Base-by-base conservation (phyloP, 2,329 filamentous ascomycete genomes). In the Trichoderma asperellum region DNA sequence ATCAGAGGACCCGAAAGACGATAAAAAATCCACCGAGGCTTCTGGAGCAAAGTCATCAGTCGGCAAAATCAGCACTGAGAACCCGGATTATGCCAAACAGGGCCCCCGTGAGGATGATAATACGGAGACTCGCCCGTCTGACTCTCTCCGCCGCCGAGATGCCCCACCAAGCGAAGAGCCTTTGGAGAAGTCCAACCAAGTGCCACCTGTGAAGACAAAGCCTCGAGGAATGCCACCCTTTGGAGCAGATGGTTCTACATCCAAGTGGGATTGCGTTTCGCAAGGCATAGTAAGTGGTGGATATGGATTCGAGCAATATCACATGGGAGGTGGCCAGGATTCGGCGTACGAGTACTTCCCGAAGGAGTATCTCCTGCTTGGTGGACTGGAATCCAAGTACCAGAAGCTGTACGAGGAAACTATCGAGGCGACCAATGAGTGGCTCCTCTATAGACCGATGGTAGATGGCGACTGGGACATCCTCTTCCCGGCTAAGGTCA, bases 371-470 rank as follows among this genome's bases (percentile, higher is more conserved):
- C 81, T 96, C 14, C 85, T 97, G 5, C 86, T 97, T 2, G 92
- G 92, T 69, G 94, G 93, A 0, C 83, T 89, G 1, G 88, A 90
- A 71, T 81, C 85, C 35, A 92, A 93, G 76, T 96, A 96, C 78
- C 83, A 85, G 71, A 86, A 85, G 24, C 86, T 97, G 80, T 93
- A 96, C 76, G 84, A 90, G 69, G 87, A 87, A 68, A 86, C 89
- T 4, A 86, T 90, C 35, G 87, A 90, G 5, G 88, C 88, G 0
- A 87, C 91, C 43, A 91, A 91, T 73, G 85, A 93, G 72, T 86
- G 92, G 77, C 84, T 97, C 11, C 87, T 97, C 69, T 97, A 88
- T 80, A 87, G 91, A 5, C 93, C 94, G 0, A 91, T 96, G 88
- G 86, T 89, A 24, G 86, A 88, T 7, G 86, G 87, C 35, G 82